Base-by-base conservation (phyloP, 1,284 basidiomycete genomes). In the Naganishia liquefaciens region DNA sequence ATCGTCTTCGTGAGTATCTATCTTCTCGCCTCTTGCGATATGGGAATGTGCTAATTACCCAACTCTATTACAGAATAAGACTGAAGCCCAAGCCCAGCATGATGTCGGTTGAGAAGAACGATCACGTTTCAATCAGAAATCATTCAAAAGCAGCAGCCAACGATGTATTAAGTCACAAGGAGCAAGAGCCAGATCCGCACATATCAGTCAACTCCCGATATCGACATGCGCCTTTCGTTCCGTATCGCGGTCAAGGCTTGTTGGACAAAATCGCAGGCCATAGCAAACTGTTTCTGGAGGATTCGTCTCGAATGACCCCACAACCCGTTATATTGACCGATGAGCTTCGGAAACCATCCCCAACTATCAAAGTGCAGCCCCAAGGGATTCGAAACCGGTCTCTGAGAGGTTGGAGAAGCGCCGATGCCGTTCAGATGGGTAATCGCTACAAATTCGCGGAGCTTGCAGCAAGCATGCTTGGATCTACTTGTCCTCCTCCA, bases 191-290 rank as follows among this genome's bases (percentile, higher is more conserved):
- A 11, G 11, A 23, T 5, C 3, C 5, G 46, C 19, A 21, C 11
- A 47, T 13, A 6, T 6, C 46, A 47, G 17, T 7, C 2, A 23
- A 3, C 21, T 5, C 5, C 15, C 19, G 21, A 19, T 23, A 27
- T 33, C 49, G 27, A 15, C 23, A 23, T 46, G 7, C 47, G 15
- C 4, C 37, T 42, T 50, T 25, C 17, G 30, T 37, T 39, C n/a
- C 46, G 11, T 49, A 47, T 15, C 21, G 21, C 23, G 28, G 46
- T 15, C 21, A n/a, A 37, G 57, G 57, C 23, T 46, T 60, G 5
- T 37, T 60, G 13, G 57, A 60, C 46, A 50, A 39, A 25, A 49
- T 60, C 21, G 47, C 57, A 9, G 57, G 57, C 5, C 49, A 39
- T 37, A 27, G 40, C 15, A 40, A 25, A 19, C 46, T 60, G 9